A percentile compares a stretch with the other conserved stretches of the same genome.
Conservation (phyloP, 495 filamentous ascomycete genomes). For the Clavariopsis aquatica region DNA sequence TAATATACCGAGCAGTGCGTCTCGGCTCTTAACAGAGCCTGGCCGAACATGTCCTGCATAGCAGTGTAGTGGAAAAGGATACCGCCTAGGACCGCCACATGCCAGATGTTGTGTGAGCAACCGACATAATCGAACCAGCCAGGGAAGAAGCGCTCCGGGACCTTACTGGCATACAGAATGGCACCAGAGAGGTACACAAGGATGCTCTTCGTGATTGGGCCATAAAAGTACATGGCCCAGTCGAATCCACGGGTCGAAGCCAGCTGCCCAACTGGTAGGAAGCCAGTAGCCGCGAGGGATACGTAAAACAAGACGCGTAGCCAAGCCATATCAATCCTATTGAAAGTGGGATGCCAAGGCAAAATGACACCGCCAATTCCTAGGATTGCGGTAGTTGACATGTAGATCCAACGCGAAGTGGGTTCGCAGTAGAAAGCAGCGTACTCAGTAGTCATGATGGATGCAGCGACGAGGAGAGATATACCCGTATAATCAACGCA, state of each 20-base stretch:
- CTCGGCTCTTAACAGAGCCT: slow-evolving; percentile 73
- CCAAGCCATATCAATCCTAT: slow-evolving; percentile 89
- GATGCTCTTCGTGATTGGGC: slow-evolving; percentile 81
- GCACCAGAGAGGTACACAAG: slow-evolving; percentile 84
- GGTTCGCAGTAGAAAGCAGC: slow-evolving; percentile 99
- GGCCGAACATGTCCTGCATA: slow-evolving; percentile 91
- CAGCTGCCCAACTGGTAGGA: slow-evolving; percentile 83
- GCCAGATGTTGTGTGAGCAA: slow-evolving; percentile 96
- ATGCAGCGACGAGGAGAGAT: slow-evolving; percentile 90
- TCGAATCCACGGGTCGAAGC: slow-evolving; percentile 69
- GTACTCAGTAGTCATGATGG: slow-evolving; percentile 98
- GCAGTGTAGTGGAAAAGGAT: slow-evolving; percentile 95
- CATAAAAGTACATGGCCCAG: slow-evolving; percentile 83
- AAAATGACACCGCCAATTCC: slow-evolving; percentile 88
- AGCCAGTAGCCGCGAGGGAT: slow-evolving; percentile 83
- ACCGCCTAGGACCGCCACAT: slow-evolving; percentile 91
- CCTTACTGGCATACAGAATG: slow-evolving; percentile 84
- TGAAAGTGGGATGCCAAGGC: slow-evolving; percentile 96
- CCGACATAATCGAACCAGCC: slow-evolving; percentile 94
- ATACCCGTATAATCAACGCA: slow-evolving; percentile 99
- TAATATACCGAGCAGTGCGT: slow-evolving; percentile 52
- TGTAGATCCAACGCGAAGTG: slow-evolving; percentile 81
- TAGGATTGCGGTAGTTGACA: slow-evolving; percentile 74
- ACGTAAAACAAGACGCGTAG: slow-evolving; percentile 89
- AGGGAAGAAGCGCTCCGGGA: slow-evolving; percentile 90